Evolutionary conservation across 768 basidiomycete genomes (phyloP), one percentile per base, ranked within the genome.

Genomic region (Heimioporus sp.): DNA sequence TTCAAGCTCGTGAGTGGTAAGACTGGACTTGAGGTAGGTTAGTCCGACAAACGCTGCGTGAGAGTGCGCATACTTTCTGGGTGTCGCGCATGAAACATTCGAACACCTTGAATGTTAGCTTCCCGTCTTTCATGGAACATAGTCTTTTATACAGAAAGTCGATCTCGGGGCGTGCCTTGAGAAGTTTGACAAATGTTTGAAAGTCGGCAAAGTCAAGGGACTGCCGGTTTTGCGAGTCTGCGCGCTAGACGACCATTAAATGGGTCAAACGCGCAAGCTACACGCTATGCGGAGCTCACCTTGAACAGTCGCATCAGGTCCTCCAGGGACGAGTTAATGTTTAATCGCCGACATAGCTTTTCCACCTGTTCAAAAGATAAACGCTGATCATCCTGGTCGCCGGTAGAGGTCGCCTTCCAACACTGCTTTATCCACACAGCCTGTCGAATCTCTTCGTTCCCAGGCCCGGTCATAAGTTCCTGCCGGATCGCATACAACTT

Each of bases 101-200:
- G 57, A 87, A 86, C 0, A 65, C 20, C 32, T 13, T 46, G 65
- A 76, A 53, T 65, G 69, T 45, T 80, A 68, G 10, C 43, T 59
- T 39, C 46, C 76, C 76, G 2, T 69, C 52, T 9, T 63, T 56
- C 31, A 57, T 49, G 0, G 53, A 67, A 35, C 65, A 65, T 21
- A 82, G 55, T 30, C 66, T 70, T 53, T 71, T 71, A 66, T 86
- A 88, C 9, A 97, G 68, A 0, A 73, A 62, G 48, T 89, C 84
- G 1, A 98, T 66, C 43, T 98, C 96, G 0, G 89, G 85, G 15
- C 96, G 82, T n/a, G 79, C 76, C 65, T 93, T 95, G 50, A 97
- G 78, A 31, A 83, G 67, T 62, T 86, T 89, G 56, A 95, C 87
- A 54, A 98, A 92, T 12, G 72, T 75, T 57, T 88, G 86, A 66